Evolutionary conservation across 2,329 filamentous ascomycete species (phyloP).

Genomic region (Clonostachys byssicola): DNA sequence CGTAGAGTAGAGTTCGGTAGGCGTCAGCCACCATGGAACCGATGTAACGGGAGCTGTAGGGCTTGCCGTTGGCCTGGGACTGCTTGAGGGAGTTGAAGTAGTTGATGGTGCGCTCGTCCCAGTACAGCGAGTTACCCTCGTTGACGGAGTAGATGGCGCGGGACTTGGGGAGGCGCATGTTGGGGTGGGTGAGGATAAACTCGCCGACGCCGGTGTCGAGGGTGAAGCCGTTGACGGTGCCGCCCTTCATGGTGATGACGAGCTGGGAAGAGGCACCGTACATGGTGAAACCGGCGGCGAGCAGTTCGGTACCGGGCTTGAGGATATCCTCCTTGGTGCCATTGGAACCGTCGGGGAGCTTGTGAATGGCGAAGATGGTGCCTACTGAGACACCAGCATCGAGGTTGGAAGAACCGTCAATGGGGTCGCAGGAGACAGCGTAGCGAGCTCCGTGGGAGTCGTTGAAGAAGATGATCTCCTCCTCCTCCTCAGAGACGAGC

Average conservation of each 20-base stretch:
- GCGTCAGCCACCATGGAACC: conserved; percentile 98
- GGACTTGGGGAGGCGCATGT: conserved; percentile 81
- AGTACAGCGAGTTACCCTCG: conserved; percentile 97
- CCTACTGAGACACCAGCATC: conserved; percentile 97
- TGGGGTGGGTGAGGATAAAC: conserved; percentile 95
- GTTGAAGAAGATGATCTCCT: conserved; percentile 85
- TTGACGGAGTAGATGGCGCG: conserved; percentile 96
- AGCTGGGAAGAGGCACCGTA: conserved; percentile 96
- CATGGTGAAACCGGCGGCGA: conserved; percentile 99
- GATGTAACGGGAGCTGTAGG: conserved; percentile 93
- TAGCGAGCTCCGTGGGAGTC: conserved; percentile 75
- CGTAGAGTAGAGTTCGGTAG: conserved; percentile 91
- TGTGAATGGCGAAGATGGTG: conserved; percentile 94
- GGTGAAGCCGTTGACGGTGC: conserved; percentile 94
- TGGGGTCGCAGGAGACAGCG: conserved; percentile 94
- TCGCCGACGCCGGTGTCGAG: conserved; percentile 95
- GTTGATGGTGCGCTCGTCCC: conserved; percentile 80
- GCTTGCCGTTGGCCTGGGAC: conserved; percentile 71
- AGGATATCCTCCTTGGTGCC: conserved; percentile 83
- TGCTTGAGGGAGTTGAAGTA: conserved; percentile 90
- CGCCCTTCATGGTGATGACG: conserved; percentile 93
- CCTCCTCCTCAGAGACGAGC: conserved; percentile 97
- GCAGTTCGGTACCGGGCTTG: conserved; percentile 82
- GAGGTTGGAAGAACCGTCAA: conserved; percentile 95
- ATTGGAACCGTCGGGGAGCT: conserved; percentile 71